These are phyloP conservation scores for Leucoagaricus sp. DNA, from an alignment of 1,284 basidiomycete species.

Conservation along the genomic window DNA sequence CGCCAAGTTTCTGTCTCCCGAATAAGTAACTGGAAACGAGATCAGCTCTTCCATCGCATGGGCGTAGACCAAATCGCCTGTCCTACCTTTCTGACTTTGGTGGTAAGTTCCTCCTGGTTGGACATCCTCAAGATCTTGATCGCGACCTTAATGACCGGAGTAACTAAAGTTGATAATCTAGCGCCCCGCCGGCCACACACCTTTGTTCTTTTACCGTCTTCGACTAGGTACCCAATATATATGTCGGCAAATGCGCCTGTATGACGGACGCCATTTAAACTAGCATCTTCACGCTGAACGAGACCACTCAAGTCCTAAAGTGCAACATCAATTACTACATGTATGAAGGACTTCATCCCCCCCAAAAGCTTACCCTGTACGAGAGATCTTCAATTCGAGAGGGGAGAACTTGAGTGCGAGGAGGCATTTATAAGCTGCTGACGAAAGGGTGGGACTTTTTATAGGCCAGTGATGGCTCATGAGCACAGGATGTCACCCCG, in stretches of 20 bases:
- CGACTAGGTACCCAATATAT: background rate
- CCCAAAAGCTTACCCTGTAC: background rate
- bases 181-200: background rate
- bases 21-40: conserved; percentile 13
- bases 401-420: background rate
- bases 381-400: background rate
- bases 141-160: background rate
- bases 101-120: background rate
- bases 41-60: background rate
- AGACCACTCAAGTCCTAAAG: conserved; percentile 16
- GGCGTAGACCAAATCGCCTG: background rate
- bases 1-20: conserved; percentile 20
- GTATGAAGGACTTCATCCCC: background rate
- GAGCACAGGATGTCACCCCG: too few relatives aligned
- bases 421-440: background rate
- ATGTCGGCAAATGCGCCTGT: background rate
- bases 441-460: background rate
- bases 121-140: conserved; percentile 4
- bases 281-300: conserved; percentile 21
- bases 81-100: background rate
- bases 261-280: conserved; percentile 16
- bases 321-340: too few relatives aligned
- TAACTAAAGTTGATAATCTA: background rate
- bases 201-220: background rate
- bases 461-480: too few relatives aligned